Conservation (phyloP, 2,329 filamentous ascomycete genomes). For the Diaporthe sp. region DNA sequence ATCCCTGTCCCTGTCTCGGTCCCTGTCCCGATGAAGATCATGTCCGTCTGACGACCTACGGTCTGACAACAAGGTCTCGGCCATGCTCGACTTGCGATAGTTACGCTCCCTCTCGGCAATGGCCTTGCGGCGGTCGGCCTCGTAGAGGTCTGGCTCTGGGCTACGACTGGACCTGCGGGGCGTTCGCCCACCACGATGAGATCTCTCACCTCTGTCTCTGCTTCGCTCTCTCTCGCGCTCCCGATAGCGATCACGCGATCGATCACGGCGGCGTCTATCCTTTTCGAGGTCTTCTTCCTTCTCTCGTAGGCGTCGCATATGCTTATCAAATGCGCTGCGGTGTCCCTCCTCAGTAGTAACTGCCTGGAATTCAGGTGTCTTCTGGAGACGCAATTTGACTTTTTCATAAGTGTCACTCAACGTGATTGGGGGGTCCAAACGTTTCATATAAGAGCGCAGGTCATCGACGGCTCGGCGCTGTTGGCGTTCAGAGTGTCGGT, state of each 20-base stretch:
- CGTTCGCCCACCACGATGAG: slow-evolving; percentile 68
- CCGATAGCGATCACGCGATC: slow-evolving; percentile 60
- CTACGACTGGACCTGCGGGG: slow-evolving; percentile 78
- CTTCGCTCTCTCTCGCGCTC: slow-evolving; percentile 56
- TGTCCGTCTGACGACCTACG: slow-evolving; percentile 63
- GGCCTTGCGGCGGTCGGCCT: slow-evolving; percentile 93
- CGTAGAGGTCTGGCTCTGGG: slow-evolving; percentile 94
- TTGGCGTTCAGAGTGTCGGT: slow-evolving; percentile 86
- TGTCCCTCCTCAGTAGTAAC: slow-evolving; percentile 87
- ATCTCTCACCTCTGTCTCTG: slow-evolving; percentile 70
- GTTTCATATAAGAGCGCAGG: slow-evolving; percentile 88
- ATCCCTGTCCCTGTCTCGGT: slow-evolving; percentile 52
- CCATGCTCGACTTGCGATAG: slow-evolving; percentile 84
- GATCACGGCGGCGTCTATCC: slow-evolving; percentile 66
- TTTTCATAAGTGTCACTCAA: slow-evolving; percentile 89
- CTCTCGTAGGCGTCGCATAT: slow-evolving; percentile 89
- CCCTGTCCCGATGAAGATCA: slow-evolving; percentile 54
- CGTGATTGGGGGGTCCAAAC: slow-evolving; percentile 85
- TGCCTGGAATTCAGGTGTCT: slow-evolving; percentile 85
- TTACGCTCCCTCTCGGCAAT: slow-evolving; percentile 95
- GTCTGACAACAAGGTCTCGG: slow-evolving; percentile 71
- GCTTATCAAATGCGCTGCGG: slow-evolving; percentile 89
- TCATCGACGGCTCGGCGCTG: slow-evolving; percentile 88
- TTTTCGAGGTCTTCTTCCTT: slow-evolving; percentile 87
- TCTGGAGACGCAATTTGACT: slow-evolving; percentile 82